Percentiles rank a stretch among this genome's conserved stretches.
These are phyloP conservation scores for Zymoseptoria pseudotritici DNA, from an alignment of 2,329 filamentous ascomycete genomes.

Conservation along the genomic window DNA sequence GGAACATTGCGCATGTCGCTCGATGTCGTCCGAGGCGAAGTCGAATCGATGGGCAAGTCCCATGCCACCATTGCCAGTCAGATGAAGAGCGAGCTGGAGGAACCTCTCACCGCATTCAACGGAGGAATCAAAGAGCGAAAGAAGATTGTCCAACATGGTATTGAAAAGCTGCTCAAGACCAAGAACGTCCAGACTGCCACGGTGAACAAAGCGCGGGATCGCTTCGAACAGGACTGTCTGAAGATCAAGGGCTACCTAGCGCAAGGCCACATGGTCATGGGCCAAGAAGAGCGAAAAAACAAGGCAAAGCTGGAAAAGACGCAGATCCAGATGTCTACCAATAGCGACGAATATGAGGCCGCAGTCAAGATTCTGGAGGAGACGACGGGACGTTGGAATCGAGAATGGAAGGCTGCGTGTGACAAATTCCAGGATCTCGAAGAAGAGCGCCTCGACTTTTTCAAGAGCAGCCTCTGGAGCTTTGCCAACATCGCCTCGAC, in stretches of 20 bases:
- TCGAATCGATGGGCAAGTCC: conserved; percentile 89
- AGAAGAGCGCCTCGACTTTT: conserved; percentile 93
- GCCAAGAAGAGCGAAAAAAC: conserved; percentile 96
- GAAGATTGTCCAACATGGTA: conserved; percentile 90
- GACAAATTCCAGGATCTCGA: conserved; percentile 99
- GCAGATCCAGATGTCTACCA: conserved; percentile 84
- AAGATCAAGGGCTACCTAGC: conserved; percentile 98
- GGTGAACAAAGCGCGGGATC: conserved; percentile 92
- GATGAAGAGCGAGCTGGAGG: conserved; percentile 94
- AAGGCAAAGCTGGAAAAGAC: conserved; percentile 99
- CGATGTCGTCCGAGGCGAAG: conserved; percentile 79
- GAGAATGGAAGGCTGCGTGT: conserved; percentile 95
- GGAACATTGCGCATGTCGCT: conserved; percentile 78
- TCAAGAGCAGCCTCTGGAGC: conserved; percentile 94
- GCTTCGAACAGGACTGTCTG: conserved; percentile 93
- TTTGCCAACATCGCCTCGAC: conserved; percentile 97
- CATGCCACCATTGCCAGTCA: conserved; percentile 84
- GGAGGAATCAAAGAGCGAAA: conserved; percentile 93
- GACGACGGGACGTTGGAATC: conserved; percentile 91
- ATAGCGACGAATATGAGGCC: conserved; percentile 87
- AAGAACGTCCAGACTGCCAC: conserved; percentile 85
- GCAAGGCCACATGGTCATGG: conserved; percentile 99
- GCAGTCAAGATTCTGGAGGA: conserved; percentile 91
- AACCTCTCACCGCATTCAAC: conserved; percentile 82
- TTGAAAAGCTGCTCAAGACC: conserved; percentile 87